These are phyloP conservation scores for Erodium texanum DNA, from an alignment of 441 rosid species.

Conservation along the genomic window DNA sequence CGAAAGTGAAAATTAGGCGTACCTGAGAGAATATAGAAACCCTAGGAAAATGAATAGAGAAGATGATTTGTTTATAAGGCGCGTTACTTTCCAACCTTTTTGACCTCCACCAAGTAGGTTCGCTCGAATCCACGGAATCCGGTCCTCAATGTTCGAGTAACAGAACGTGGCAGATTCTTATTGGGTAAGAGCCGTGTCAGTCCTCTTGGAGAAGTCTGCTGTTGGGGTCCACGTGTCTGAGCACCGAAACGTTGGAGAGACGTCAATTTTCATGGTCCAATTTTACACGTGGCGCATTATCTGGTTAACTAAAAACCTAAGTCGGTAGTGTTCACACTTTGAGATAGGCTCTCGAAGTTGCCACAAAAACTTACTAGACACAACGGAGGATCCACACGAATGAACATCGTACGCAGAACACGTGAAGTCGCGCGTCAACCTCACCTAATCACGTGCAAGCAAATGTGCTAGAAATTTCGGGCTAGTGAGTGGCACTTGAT, in stretches of 20 bases:
- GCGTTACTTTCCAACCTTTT: not conserved
- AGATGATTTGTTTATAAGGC: not conserved
- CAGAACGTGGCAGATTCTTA: not conserved
- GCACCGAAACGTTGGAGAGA: not conserved
- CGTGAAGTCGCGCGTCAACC: not conserved
- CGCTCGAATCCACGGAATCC: not conserved
- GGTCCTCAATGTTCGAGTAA: not conserved
- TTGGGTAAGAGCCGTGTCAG: not conserved
- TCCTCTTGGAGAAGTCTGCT: not conserved
- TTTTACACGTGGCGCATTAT: not conserved
- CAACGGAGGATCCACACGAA: not conserved
- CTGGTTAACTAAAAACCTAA: not conserved
- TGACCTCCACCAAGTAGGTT: not conserved
- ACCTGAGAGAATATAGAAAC: conserved; percentile 3
- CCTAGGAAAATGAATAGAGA: not conserved
- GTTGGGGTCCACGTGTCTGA: not conserved
- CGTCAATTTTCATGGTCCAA: not conserved
- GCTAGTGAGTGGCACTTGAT: too few species aligned
- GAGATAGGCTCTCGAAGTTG: too few species aligned
- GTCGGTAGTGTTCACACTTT: not conserved
- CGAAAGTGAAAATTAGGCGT: not conserved
- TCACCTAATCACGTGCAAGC: not conserved
- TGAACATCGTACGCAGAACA: not conserved
- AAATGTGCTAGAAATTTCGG: not conserved
- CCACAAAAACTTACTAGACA: not conserved